Percentiles rank a stretch among this genome's conserved stretches.
phyloP scores from a whole-genome alignment of 2,329 filamentous ascomycete species.

The Rugonectria rugulosa region DNA sequence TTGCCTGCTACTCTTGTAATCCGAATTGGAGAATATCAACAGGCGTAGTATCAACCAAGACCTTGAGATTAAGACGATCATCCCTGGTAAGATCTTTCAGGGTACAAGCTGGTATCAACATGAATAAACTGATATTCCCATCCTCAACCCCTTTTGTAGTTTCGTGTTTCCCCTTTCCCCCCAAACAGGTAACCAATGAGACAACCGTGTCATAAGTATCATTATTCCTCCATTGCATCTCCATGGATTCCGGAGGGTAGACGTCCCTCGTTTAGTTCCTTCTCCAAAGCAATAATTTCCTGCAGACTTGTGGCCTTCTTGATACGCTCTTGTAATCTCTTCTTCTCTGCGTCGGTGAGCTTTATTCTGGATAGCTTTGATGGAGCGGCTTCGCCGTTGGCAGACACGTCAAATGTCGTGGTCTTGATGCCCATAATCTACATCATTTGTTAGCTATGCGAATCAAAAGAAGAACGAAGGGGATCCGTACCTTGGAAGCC shows the following conservation, averaged over 20 bases:
- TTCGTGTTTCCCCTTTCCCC: constrained; percentile 20
- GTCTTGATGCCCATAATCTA: constrained; percentile 87
- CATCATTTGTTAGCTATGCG: constrained; percentile 17
- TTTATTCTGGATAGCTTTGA: constrained; percentile 80
- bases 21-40: too few species aligned
- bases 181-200: constrained; percentile 8
- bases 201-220: constrained; percentile 2
- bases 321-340: constrained; percentile 85
- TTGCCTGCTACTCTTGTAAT: too few species aligned
- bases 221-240: constrained; percentile 68
- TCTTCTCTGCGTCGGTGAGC: constrained; percentile 87
- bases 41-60: too few species aligned
- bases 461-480: background rate
- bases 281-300: constrained; percentile 90
- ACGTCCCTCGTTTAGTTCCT: constrained; percentile 87
- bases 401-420: constrained; percentile 68
- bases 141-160: constrained; percentile 24
- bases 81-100: constrained; percentile 16
- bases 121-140: constrained; percentile 23
- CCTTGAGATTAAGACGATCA: constrained; percentile 12
- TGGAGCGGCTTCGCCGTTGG: constrained; percentile 53
- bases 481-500: constrained; percentile 67
- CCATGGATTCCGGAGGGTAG: constrained; percentile 74
- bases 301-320: constrained; percentile 86
- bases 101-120: constrained; percentile 21